Conservation (phyloP, 2,329 filamentous ascomycete genomes). For the Calonectria pseudoturangicola region DNA sequence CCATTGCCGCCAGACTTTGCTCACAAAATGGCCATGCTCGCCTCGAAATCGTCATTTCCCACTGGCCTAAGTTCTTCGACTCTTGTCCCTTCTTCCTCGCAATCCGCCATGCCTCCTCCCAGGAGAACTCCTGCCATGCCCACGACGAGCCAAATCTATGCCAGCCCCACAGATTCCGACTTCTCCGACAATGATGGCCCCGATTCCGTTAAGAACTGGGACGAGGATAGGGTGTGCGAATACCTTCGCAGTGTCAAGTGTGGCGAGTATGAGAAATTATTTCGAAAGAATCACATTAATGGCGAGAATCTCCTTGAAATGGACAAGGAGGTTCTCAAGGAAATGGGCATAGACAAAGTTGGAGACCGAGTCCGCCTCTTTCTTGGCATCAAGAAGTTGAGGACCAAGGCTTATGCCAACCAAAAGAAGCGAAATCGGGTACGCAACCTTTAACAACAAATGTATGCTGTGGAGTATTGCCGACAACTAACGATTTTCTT, state of each 20-base stretch:
- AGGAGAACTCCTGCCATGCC: conserved; percentile 71
- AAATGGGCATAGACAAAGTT: conserved; percentile 99
- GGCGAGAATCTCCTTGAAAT: conserved; percentile 97
- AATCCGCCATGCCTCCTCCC: conserved; percentile 70
- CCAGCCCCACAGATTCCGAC: conserved; percentile 92
- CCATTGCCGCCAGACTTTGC: conserved; percentile 32
- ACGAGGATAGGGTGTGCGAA: conserved; percentile 92
- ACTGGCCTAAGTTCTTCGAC: conserved; percentile 68
- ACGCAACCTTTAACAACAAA: conserved; percentile 58
- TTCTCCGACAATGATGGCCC: conserved; percentile 89
- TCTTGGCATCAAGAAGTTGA: conserved; percentile 87
- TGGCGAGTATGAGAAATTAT: conserved; percentile 93
- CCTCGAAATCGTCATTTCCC: conserved; percentile 83
- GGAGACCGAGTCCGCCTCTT: conserved; percentile 96
- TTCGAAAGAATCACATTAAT: conserved; percentile 95
- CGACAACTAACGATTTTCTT: conserved; percentile 33
- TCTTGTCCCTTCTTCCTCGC: conserved; percentile 68
- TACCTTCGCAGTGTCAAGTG: conserved; percentile 95
- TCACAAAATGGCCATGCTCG: conserved; percentile 82
- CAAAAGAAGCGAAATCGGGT: conserved; percentile 91
- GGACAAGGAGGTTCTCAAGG: conserved; percentile 96
- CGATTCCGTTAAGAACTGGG: conserved; percentile 88
- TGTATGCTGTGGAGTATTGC: not conserved
- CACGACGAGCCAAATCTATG: conserved; percentile 75
- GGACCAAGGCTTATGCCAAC: conserved; percentile 84